phyloP scores from a whole-genome alignment of 2,329 filamentous ascomycete genomes.

The Bipolaris oryzae region DNA sequence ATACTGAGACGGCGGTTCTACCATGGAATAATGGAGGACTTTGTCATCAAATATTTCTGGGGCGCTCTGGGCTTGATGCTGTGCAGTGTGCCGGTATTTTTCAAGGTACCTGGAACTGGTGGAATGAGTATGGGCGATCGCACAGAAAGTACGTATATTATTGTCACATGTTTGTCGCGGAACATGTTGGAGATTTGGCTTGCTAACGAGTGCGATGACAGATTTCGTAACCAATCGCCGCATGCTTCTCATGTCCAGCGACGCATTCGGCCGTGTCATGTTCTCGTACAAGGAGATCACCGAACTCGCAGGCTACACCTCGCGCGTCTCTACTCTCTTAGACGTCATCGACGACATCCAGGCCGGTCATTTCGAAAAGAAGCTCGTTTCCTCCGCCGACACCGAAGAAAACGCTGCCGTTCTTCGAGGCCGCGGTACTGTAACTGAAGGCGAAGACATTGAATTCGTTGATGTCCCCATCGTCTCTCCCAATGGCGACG shows the following conservation, averaged over 20 bases:
- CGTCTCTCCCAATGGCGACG: slow-evolving; percentile 94
- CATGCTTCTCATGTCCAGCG: slow-evolving; percentile 89
- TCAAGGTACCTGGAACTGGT: slow-evolving; percentile 76
- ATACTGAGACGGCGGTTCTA: slow-evolving; percentile 90
- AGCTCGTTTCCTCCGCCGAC: slow-evolving; percentile 85
- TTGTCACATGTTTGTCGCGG: background rate
- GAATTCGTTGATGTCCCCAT: slow-evolving; percentile 90
- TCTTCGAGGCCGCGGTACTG: slow-evolving; percentile 77
- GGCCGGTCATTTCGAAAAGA: slow-evolving; percentile 91
- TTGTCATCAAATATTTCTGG: slow-evolving; percentile 99
- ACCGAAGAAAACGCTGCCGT: slow-evolving; percentile 83
- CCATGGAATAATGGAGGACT: slow-evolving; percentile 99
- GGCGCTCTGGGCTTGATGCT: slow-evolving; percentile 88
- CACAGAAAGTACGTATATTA: slow-evolving; percentile 59
- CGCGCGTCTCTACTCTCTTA: slow-evolving; percentile 84
- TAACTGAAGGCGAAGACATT: slow-evolving; percentile 83
- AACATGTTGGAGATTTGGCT: background rate
- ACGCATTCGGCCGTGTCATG: slow-evolving; percentile 60
- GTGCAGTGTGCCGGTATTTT: slow-evolving; percentile 94
- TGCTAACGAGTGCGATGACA: slow-evolving; percentile 28
- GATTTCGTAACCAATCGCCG: slow-evolving; percentile 93
- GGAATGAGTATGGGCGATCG: slow-evolving; percentile 69
- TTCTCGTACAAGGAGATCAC: slow-evolving; percentile 77
- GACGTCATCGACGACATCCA: slow-evolving; percentile 95
- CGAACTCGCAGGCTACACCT: slow-evolving; percentile 93